These are phyloP conservation scores for Bauhinia variegata DNA, from an alignment of 306 rosid genomes.

Conservation along the genomic window DNA sequence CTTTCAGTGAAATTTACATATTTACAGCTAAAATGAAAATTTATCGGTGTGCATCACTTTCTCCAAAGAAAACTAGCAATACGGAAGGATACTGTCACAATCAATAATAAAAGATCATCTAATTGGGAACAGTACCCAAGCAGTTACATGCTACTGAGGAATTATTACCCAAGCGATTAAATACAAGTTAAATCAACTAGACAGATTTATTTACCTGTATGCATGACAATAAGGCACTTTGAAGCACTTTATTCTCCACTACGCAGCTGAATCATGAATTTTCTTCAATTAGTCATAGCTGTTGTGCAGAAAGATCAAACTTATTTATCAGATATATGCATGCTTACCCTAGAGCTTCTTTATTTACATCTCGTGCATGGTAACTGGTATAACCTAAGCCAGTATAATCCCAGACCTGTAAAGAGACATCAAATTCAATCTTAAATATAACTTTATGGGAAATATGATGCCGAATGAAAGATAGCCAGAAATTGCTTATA, in stretches of 20 bases:
- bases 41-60: neutral
- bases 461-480: neutral
- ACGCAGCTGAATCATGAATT: slow-evolving; percentile 66
- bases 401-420: slow-evolving; percentile 95
- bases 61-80: neutral
- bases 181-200: slow-evolving; percentile 1
- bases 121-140: neutral
- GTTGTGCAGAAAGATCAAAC: slow-evolving; percentile 18
- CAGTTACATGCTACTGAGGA: neutral
- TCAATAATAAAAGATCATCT: slow-evolving; percentile 10
- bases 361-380: slow-evolving; percentile 75
- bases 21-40: neutral
- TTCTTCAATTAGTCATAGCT: slow-evolving; percentile 37
- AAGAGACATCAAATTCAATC: slow-evolving; percentile 17
- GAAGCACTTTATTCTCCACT: slow-evolving; percentile 91
- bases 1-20: neutral
- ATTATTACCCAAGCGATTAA: neutral
- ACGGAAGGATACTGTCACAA: neutral
- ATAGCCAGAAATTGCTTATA: neutral
- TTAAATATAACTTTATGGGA: neutral
- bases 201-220: slow-evolving; percentile 61
- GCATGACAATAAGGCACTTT: slow-evolving; percentile 71
- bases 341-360: slow-evolving; percentile 84
- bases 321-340: slow-evolving; percentile 17
- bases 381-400: slow-evolving; percentile 89